Conservation (phyloP, 345 rosid species). For the Arabis alpina region DNA sequence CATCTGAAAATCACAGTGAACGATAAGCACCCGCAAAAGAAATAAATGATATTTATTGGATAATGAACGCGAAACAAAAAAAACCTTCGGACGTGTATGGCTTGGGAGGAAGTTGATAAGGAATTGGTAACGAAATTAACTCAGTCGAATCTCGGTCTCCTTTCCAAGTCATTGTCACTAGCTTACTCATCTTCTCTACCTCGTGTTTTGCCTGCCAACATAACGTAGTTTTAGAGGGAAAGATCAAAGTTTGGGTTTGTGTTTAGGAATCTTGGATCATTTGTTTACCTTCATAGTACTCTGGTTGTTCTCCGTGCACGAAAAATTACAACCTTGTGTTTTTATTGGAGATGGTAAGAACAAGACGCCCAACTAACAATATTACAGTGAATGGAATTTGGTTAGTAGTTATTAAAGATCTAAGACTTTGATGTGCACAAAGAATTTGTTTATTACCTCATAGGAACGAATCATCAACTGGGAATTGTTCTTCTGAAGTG, state of each 20-base stretch:
- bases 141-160: constrained; percentile 50
- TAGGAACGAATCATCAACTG: constrained; percentile 97
- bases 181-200: constrained; percentile 43
- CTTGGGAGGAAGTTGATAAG: constrained; percentile 81
- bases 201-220: constrained; percentile 30
- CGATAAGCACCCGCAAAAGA: not conserved
- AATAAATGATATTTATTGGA: not conserved
- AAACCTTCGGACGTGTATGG: constrained; percentile 75
- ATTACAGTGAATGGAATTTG: not conserved
- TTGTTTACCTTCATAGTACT: constrained; percentile 25
- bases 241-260: constrained; percentile 1
- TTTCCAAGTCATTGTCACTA: constrained; percentile 73
- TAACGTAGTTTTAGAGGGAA: constrained; percentile 5
- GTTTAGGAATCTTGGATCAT: not conserved
- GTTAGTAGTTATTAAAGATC: constrained; percentile 14
- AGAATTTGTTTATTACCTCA: constrained; percentile 55
- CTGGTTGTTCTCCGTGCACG: constrained; percentile 53
- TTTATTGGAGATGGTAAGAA: constrained; percentile 57
- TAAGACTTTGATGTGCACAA: not conserved
- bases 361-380: constrained; percentile 77
- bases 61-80: not conserved
- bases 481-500: constrained; percentile 88
- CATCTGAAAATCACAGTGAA: constrained; percentile 53
- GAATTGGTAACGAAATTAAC: constrained; percentile 69
- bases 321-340: constrained; percentile 50